These are phyloP conservation scores for Centella asiatica DNA, from an alignment of 129 eudicot genomes.

Conservation along the genomic window DNA sequence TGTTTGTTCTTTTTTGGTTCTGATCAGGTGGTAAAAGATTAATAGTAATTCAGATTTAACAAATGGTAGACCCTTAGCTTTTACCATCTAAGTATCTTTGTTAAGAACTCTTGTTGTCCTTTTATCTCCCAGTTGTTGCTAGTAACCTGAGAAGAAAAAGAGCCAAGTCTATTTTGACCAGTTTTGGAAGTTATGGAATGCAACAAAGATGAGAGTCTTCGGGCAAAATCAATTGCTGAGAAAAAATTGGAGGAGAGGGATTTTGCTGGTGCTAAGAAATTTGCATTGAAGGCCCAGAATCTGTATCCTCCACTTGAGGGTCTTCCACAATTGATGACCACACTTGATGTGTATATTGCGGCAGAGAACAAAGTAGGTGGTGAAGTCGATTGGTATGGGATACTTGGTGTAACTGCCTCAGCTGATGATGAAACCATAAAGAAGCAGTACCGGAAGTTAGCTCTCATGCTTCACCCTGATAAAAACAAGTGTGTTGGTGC, in stretches of 20 bases:
- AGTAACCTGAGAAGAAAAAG: neutral
- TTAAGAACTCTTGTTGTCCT: conserved; percentile 9
- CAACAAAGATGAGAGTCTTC: conserved; percentile 82
- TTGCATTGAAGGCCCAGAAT: conserved; percentile 57
- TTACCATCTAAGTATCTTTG: conserved; percentile 13
- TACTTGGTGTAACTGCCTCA: conserved; percentile 53
- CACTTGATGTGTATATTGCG: conserved; percentile 47
- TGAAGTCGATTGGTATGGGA: conserved; percentile 75
- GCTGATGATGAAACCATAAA: conserved; percentile 55
- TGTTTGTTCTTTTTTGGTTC: conserved; percentile 1
- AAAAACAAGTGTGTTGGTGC: conserved; percentile 68
- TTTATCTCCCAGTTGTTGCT: conserved; percentile 1
- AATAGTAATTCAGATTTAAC: conserved; percentile 2
- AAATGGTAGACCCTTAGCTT: conserved; percentile 6
- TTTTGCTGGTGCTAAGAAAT: conserved; percentile 54
- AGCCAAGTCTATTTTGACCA: conserved; percentile 13
- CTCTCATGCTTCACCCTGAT: conserved; percentile 70
- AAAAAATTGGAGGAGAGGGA: conserved; percentile 54
- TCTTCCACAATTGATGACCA: conserved; percentile 42
- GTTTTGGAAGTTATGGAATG: conserved; percentile 65
- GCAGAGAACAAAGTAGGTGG: conserved; percentile 66
- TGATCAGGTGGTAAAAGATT: conserved; percentile 29
- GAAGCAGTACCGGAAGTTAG: conserved; percentile 52
- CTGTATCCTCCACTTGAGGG: conserved; percentile 66
- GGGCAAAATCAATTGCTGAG: conserved; percentile 75